Conservation (phyloP, 176 grass and related monocot genomes). For the Triticum timopheevii region DNA sequence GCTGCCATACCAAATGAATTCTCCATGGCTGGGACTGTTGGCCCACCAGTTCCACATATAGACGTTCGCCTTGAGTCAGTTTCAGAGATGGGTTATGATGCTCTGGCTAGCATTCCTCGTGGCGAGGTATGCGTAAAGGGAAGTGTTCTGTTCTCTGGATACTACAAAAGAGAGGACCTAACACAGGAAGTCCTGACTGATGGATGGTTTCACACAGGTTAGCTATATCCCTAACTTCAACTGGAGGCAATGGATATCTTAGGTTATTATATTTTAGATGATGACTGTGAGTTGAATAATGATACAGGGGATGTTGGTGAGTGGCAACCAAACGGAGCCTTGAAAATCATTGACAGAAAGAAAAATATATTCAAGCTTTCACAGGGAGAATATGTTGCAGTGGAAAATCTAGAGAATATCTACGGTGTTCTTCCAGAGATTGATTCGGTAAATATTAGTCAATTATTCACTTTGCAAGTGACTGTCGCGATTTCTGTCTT, state of each 20-base stretch:
- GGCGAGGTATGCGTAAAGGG: constrained; percentile 90
- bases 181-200: constrained; percentile 76
- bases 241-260: background rate
- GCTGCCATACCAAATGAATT: constrained; percentile 63
- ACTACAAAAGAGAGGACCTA: constrained; percentile 90
- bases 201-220: constrained; percentile 99
- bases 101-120: constrained; percentile 55
- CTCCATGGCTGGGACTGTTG: constrained; percentile 83
- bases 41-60: constrained; percentile 61
- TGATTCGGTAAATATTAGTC: constrained; percentile 55
- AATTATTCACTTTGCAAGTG: background rate
- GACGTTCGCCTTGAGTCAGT: constrained; percentile 82
- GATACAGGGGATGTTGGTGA: constrained; percentile 89
- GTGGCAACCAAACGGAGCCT: constrained; percentile 77
- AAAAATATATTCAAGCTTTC: constrained; percentile 99
- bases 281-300: constrained; percentile 6
- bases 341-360: constrained; percentile 98
- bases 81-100: constrained; percentile 90
- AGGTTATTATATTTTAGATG: background rate
- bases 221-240: constrained; percentile 23
- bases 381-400: constrained; percentile 92
- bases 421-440: constrained; percentile 77
- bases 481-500: background rate
- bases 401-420: constrained; percentile 92
- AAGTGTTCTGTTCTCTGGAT: constrained; percentile 74